Evolutionary conservation across 179 eudicot species (phyloP), one percentile per base, ranked within the genome.

Genomic region (Actinidia arguta): DNA sequence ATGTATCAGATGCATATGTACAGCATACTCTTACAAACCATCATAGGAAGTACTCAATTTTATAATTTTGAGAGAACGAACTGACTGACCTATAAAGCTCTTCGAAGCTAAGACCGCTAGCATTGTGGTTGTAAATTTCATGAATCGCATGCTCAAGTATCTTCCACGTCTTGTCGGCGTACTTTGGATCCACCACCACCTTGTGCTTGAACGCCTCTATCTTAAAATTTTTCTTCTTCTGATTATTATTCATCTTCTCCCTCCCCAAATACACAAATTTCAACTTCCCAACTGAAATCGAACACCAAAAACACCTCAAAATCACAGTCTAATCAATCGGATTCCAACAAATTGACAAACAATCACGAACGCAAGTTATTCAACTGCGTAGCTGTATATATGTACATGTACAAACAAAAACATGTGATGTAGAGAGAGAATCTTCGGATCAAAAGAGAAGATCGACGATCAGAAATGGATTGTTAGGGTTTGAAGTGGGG

Each of bases 121-220:
- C 90, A 73, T 90, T 90, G 76, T 88, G 91, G 82, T 90, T 88
- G 59, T 90, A 90, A 80, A 90, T 90, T 87, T 90, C 91, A 39
- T 87, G 88, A 75, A 90, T 90, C 20, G 93, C 93, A 81, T 90
- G 89, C 81, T 90, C 93, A 20, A 90, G 54, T 36, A 88, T 78
- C 87, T 88, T 90, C 93, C 93, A 90, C 8, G 91, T 90, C 85
- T 84, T 88, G 36, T 90, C 93, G 4, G 93, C 91, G 56, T 90
- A 88, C 61, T 87, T 85, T 5, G 91, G 90, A 81, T 90, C 93
- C 84, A 88, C 85, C 55, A 83, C 87, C 11, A 88, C 93, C 36
- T 76, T 78, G 73, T 90, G 91, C 81, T 83, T 88, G 75, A 86
- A 90, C 80, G 92, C 91, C 24, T 90, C 93, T 75, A 90, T 88